Base-by-base conservation (phyloP, 2,329 filamentous ascomycete species). In the Whalleya microplaca region DNA sequence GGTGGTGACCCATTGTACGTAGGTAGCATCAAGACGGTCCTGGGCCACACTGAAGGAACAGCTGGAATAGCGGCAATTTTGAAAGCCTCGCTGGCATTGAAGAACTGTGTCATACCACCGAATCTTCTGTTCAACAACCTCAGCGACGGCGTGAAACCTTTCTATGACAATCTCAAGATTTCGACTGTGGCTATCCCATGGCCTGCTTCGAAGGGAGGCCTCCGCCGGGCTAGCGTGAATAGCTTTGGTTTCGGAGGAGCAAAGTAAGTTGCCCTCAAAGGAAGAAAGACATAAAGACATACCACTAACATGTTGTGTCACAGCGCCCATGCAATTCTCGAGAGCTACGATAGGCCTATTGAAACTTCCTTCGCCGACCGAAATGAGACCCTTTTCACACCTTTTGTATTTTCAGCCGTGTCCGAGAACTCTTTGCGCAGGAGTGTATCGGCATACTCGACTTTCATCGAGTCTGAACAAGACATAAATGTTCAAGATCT, bases 241-340 rank as follows among this genome's bases (percentile, higher is more conserved):
- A 54, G 56, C 16, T 65, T 66, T 19, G 63, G 63, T 3, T 65
- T 66, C 21, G 63, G 63, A 3, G 64, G 64, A 16, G 43, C 63
- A n/a, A n/a, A n/a, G n/a, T n/a, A n/a, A n/a, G n/a, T n/a, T n/a
- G n/a, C n/a, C n/a, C n/a, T n/a, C n/a, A n/a, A n/a, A n/a, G n/a
- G n/a, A n/a, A n/a, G n/a, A n/a, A n/a, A n/a, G n/a, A n/a, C n/a
- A n/a, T n/a, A n/a, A n/a, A n/a, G n/a, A n/a, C n/a, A n/a, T n/a
- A n/a, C n/a, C n/a, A n/a, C n/a, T n/a, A n/a, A n/a, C n/a, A n/a
- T n/a, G n/a, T n/a, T n/a, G n/a, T n/a, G n/a, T n/a, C n/a, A n/a
- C 7, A 66, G 65, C 23, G 60, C 58, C 8, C 64, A 66, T 29
- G 64, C 56, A 3, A 64, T 66, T 16, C 49, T 66, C 16, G 64